Evolutionary conservation across 2,329 filamentous ascomycete species (phyloP), one percentile per base, ranked within the genome.

Genomic region (Phyllosticta citriasiana): DNA sequence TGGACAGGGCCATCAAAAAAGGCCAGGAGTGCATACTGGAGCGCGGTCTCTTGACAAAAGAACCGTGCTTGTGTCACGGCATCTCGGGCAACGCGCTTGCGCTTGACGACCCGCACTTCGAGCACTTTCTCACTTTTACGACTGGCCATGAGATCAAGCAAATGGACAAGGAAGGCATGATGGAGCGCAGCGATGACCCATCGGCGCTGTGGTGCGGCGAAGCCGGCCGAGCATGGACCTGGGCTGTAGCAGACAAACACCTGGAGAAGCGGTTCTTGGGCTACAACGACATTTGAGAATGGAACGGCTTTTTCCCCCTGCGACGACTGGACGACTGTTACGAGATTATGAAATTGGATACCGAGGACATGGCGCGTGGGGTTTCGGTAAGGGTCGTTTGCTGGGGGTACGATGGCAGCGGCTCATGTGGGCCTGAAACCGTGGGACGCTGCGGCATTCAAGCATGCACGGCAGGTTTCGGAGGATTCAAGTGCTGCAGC

Each of bases 11-110:
- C 1, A 77, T 87, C 16, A 69, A 67, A 7, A 80, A 77, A 57
- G 83, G 79, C 2, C 75, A 80, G 60, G 77, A 77, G 16, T 79
- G 82, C 59, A 77, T 82, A 25, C 82, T 81, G 78, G 77, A 80
- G 64, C 77, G 81, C 53, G 85, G 84, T 0, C 68, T 87, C 10
- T 72, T 88, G 64, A 84, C 77, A 10, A 88, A 88, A 65, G 82
- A 85, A 66, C 84, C 85, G 1, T 86, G 82, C 66, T 69, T 88
- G 40, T 88, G 85, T 67, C 85, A 88, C 67, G 83, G 85, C 0
- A 83, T 87, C 27, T 78, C 83, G 14, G 84, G 85, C 7, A 88
- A 88, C 67, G 83, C 84, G 16, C 72, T 88, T 66, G 82, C 78
- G 61, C 75, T 82, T 30, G 73, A 77, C 33, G 73, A 74, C n/a